Evolutionary conservation across 2,329 filamentous ascomycete species (phyloP).

Genomic region (Talaromyces sp.): DNA sequence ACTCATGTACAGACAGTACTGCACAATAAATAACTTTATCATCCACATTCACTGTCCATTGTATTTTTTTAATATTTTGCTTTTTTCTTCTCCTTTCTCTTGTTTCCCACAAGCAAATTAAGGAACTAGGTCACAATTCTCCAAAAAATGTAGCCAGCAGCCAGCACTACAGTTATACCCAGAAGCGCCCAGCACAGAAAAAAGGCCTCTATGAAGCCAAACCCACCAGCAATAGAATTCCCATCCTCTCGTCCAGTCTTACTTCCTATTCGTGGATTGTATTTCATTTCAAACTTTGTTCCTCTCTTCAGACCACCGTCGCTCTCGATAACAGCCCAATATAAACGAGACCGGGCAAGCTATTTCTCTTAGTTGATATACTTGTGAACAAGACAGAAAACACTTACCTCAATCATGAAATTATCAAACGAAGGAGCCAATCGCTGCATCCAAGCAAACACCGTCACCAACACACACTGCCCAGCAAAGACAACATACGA

Average conservation of each 20-base stretch:
- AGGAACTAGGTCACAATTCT: not conserved
- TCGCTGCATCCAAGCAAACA: conserved; percentile 21
- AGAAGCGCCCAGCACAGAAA: not conserved
- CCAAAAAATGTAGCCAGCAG: not conserved
- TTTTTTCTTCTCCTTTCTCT: not conserved
- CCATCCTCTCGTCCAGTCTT: not conserved
- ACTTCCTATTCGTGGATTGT: conserved; percentile 19
- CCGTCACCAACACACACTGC: conserved; percentile 25
- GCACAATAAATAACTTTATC: not conserved
- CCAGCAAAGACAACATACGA: conserved; percentile 12
- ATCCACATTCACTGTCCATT: not conserved
- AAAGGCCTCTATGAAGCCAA: not conserved
- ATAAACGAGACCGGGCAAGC: conserved; percentile 15
- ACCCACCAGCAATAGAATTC: not conserved
- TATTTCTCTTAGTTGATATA: not conserved
- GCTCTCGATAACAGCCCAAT: conserved; percentile 24
- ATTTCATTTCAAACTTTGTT: conserved; percentile 29
- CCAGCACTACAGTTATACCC: not conserved
- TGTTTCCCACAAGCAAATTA: not conserved
- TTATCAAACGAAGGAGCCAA: conserved; percentile 20
- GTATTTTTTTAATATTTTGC: not conserved
- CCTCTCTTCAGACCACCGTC: conserved; percentile 15
- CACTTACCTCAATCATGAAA: conserved; percentile 18
- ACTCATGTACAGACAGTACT: not conserved
- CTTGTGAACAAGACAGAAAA: not conserved